A percentile compares a stretch with the other conserved stretches of the same genome.
These are phyloP conservation scores for Besnoitia besnoiti DNA, from an alignment of 169 alveolate genomes.

Conservation along the genomic window DNA sequence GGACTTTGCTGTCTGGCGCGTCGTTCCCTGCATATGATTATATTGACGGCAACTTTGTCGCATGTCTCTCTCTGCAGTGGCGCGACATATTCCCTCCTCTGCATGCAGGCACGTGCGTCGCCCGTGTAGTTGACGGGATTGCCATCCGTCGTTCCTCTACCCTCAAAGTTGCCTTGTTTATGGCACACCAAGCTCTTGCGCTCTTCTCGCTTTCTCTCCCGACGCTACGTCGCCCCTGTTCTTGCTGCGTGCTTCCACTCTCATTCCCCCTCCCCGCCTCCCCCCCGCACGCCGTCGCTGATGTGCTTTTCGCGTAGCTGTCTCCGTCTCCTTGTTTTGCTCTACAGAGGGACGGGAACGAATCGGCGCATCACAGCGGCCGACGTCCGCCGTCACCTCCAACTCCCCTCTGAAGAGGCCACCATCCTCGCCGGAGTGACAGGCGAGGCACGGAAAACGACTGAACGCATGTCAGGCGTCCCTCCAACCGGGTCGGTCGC, in stretches of 20 bases:
- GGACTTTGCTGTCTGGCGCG: too few species aligned
- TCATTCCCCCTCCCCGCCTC: too few species aligned
- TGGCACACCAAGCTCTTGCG: too few species aligned
- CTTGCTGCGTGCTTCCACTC: too few species aligned
- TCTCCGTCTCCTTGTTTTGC: not conserved
- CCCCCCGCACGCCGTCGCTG: not conserved
- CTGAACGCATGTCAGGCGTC: not conserved
- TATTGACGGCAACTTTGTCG: too few species aligned
- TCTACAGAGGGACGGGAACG: constrained; percentile 45
- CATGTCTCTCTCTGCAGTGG: not conserved
- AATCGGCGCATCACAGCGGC: constrained; percentile 37
- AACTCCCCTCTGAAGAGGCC: constrained; percentile 8
- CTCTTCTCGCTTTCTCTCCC: too few species aligned
- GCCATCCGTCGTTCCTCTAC: too few species aligned
- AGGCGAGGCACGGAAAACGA: constrained; percentile 17
- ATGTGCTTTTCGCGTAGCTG: not conserved
- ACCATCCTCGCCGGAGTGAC: not conserved
- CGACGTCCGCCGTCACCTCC: constrained; percentile 25
- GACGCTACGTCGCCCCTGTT: too few species aligned
- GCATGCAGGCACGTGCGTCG: too few species aligned
- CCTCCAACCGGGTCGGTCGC: not conserved
- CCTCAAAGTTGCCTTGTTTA: too few species aligned
- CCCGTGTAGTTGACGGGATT: too few species aligned
- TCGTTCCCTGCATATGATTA: too few species aligned
- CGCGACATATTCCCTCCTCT: not conserved